Conservation (phyloP, 805 yeast species). For the Tetrapisispora phaffii region DNA sequence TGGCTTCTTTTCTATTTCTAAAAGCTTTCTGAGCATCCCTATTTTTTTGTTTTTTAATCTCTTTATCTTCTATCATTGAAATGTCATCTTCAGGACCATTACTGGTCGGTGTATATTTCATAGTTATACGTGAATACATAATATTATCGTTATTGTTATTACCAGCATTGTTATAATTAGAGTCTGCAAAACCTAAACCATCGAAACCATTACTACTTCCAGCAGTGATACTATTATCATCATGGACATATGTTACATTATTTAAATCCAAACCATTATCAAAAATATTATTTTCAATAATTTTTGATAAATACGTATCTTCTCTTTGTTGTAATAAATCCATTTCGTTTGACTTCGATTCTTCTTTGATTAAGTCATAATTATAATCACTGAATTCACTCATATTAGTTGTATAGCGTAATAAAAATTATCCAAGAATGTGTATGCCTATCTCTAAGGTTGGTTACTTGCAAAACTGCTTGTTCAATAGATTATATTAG, state of each 20-base stretch:
- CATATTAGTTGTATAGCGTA: too few relatives aligned
- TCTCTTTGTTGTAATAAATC: not conserved
- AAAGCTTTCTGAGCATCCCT: slow-evolving; percentile 85
- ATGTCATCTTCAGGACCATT: not conserved
- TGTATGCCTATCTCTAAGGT: too few relatives aligned
- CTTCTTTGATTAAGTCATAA: not conserved
- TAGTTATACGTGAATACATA: not conserved
- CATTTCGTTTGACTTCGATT: not conserved
- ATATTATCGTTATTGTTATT: not conserved
- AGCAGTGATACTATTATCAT: not conserved
- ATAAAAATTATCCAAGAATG: too few relatives aligned
- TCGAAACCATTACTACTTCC: not conserved
- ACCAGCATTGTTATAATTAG: not conserved
- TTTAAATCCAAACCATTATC: not conserved
- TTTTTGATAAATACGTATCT: not conserved
- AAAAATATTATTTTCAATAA: not conserved
- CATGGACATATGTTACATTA: not conserved
- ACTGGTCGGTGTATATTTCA: not conserved
- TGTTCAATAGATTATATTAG: too few relatives aligned
- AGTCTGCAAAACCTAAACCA: not conserved
- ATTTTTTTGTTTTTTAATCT: slow-evolving; percentile 66
- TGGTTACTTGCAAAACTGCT: too few relatives aligned
- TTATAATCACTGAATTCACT: not conserved
- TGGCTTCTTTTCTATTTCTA: slow-evolving; percentile 69
- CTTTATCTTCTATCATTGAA: slow-evolving; percentile 16